Evolutionary conservation across 768 basidiomycete species (phyloP), one percentile per base, ranked within the genome.

Genomic region (Lactarius indigo): DNA sequence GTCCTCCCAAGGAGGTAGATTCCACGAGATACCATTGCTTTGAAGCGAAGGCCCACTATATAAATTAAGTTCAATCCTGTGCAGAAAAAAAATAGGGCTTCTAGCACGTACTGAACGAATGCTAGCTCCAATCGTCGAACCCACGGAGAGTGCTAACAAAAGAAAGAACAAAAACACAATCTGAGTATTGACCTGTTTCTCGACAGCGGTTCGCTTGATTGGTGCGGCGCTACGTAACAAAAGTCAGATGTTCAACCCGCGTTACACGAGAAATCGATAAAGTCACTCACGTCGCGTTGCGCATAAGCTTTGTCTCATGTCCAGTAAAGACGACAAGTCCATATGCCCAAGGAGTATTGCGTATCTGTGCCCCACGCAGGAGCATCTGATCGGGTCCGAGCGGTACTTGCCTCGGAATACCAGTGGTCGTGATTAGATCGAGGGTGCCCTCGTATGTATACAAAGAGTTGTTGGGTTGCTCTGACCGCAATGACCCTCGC

Each of bases 241-340:
- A n/a, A 41, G 54, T 7, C 35, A 15, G 61, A 20, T 23, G 23
- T 50, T 55, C 57, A 64, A 37, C 44, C 31, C 26, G 7, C n/a
- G 18, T 65, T n/a, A 20, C 54, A 33, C 44, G 13, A 56, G 41
- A 39, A 61, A 30, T 8, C 18, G 3, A 35, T 12, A 12, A 13
- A 4, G 17, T 30, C 1, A 81, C 93, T 79, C 73, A 95, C 94
- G 96, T 98, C 52, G 97, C 96, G 73, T 98, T 98, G 66, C 93
- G 85, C 94, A 98, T 96, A 42, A 99, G 78, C 77, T 99, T 99
- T 23, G 97, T 98, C 80, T 99, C 96, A 74, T 98, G 97, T 0
- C 97, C 97, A 0, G 95, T 96, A 72, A 94, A 98, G 50, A 98
- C 91, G 39, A 89, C 89, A 9, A 99, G 74, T 15, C 96, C 96